A percentile compares a stretch with the other conserved stretches of the same genome.
Evolutionary conservation across 139 green algal species (phyloP).

Genomic region (Closterium sp.): DNA sequence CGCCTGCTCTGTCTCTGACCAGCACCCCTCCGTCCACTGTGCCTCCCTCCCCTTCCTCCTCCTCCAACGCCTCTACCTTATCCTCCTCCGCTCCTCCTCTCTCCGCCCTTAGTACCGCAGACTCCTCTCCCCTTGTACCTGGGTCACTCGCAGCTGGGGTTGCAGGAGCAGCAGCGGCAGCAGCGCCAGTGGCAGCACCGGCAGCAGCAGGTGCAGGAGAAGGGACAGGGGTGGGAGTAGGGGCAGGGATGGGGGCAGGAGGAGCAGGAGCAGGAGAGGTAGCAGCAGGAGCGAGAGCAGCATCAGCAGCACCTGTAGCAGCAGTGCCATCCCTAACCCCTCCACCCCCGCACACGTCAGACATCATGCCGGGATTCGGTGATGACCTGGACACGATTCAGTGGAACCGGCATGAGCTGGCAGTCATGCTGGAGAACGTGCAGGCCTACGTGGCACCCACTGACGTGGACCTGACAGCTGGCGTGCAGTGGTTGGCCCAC

Average conservation of each 20-base stretch:
- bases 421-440: constrained; percentile 27
- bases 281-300: background rate
- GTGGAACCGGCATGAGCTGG: constrained; percentile 4
- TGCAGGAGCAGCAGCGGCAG: background rate
- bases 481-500: constrained; percentile 52
- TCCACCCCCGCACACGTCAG: background rate
- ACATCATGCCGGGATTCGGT: background rate
- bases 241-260: no score
- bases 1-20: no score
- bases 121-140: background rate
- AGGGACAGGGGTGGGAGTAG: background rate
- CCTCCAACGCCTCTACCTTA: background rate
- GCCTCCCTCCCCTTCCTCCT: no score
- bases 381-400: background rate
- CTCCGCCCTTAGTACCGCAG: background rate
- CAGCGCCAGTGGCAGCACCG: background rate
- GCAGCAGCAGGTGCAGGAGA: background rate
- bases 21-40: no score
- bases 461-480: constrained; percentile 49
- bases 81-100: background rate
- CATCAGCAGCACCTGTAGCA: background rate
- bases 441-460: constrained; percentile 53
- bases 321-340: background rate
- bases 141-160: background rate
- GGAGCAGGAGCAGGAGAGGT: no score